phyloP scores from a whole-genome alignment of 192 early-diverging fungal genomes.

The Linnemannia exigua region DNA sequence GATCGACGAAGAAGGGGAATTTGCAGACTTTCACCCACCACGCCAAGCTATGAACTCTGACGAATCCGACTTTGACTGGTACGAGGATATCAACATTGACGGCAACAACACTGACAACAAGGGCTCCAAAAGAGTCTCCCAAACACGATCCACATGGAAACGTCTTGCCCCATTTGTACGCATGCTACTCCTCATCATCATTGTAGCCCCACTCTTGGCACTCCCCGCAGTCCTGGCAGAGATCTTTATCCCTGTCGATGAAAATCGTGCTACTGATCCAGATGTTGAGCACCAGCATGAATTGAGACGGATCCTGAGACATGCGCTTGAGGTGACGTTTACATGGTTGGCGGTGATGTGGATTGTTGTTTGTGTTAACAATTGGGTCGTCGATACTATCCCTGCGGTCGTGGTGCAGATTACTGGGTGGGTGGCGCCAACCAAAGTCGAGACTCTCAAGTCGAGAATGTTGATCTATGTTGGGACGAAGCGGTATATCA shows the following conservation, averaged over 20 bases:
- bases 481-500: slow-evolving; percentile 44
- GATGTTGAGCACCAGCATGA: slow-evolving; percentile 42
- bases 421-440: slow-evolving; percentile 15
- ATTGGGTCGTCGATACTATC: slow-evolving; percentile 43
- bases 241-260: slow-evolving; percentile 6
- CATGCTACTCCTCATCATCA: slow-evolving; percentile 33
- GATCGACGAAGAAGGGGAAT: too few species aligned
- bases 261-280: background rate
- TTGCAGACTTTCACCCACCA: slow-evolving; percentile 35
- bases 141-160: slow-evolving; percentile 14
- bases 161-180: slow-evolving; percentile 33
- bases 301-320: slow-evolving; percentile 15
- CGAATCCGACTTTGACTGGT: slow-evolving; percentile 53
- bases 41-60: slow-evolving; percentile 53
- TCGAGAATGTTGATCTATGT: slow-evolving; percentile 42
- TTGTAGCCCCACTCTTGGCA: slow-evolving; percentile 33
- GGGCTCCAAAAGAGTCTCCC: background rate
- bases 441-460: slow-evolving; percentile 28
- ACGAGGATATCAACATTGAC: slow-evolving; percentile 45
- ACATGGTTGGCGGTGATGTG: slow-evolving; percentile 49
- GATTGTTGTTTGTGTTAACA: slow-evolving; percentile 34
- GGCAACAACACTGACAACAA: slow-evolving; percentile 2
- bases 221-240: slow-evolving; percentile 30
- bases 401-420: slow-evolving; percentile 31
- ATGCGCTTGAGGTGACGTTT: slow-evolving; percentile 39